Percentiles rank a stretch among this genome's conserved stretches.
Conservation (phyloP, 441 rosid genomes). For the Syzygium syzygioides region DNA sequence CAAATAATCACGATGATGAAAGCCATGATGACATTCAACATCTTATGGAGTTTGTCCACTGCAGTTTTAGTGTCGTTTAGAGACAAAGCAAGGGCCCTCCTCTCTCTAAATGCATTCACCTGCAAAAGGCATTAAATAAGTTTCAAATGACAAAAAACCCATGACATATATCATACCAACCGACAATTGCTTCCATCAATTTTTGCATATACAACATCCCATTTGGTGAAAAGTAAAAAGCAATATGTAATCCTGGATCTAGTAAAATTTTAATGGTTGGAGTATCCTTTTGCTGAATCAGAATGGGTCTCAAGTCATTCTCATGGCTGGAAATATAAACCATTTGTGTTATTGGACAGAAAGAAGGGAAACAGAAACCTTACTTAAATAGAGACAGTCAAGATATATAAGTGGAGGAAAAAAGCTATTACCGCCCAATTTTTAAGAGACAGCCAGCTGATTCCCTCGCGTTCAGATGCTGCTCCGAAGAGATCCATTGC, state of each 20-base stretch:
- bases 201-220: background rate
- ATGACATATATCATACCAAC: background rate
- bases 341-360: background rate
- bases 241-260: background rate
- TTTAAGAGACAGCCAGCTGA: constrained; percentile 4
- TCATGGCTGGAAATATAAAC: background rate
- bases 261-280: background rate
- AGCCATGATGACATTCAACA: background rate
- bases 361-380: background rate
- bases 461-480: background rate
- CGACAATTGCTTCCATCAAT: background rate
- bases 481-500: constrained; percentile 2
- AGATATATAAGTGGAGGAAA: background rate
- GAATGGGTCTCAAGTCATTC: background rate
- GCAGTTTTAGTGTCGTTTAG: background rate
- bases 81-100: constrained; percentile 7
- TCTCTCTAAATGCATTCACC: constrained; percentile 11
- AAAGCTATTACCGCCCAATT: background rate
- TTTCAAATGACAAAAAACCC: background rate
- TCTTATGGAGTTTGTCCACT: background rate
- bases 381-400: background rate
- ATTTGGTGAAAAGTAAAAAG: background rate
- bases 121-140: background rate
- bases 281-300: background rate
- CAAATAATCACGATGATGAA: background rate